Evolutionary conservation across 208 protist species (phyloP).

Genomic region (Acanthamoeba sp.): DNA sequence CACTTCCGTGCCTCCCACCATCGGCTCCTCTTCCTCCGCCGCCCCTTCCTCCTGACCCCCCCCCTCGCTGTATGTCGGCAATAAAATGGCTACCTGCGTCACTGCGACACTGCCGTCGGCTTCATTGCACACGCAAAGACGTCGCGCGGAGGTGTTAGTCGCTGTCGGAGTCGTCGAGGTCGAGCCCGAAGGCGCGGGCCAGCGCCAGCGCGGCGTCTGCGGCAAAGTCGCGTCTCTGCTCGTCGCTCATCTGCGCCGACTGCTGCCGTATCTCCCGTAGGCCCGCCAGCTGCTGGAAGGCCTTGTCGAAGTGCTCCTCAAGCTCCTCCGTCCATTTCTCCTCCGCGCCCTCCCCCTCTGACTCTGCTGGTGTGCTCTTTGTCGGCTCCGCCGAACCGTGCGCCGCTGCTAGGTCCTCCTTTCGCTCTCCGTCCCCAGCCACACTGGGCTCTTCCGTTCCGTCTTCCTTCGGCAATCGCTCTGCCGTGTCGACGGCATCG

Average conservation of each 20-base stretch:
- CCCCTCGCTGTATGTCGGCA: too few species aligned
- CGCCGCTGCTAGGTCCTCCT: neutral
- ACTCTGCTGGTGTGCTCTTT: neutral
- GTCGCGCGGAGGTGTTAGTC: neutral
- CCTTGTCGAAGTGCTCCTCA: neutral
- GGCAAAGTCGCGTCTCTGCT: slow-evolving; percentile 1
- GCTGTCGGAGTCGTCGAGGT: slow-evolving; percentile 27
- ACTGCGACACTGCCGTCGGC: too few species aligned
- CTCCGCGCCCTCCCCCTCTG: neutral
- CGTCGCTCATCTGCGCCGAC: slow-evolving; percentile 15
- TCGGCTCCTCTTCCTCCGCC: neutral
- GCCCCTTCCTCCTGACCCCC: neutral
- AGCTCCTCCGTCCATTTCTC: neutral
- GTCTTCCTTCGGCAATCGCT: neutral
- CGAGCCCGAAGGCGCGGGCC: slow-evolving; percentile 9
- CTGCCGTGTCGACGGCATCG: neutral
- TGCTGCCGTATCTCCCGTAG: neutral
- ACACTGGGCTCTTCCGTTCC: neutral
- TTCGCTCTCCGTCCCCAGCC: neutral
- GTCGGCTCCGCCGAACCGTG: too few species aligned
- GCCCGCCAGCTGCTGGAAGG: slow-evolving; percentile 41
- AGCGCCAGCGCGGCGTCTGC: neutral
- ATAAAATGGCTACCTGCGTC: too few species aligned
- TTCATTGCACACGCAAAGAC: too few species aligned
- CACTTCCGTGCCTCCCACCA: neutral